A percentile compares a stretch with the other conserved stretches of the same genome.
These are phyloP conservation scores for Stagonosporopsis rhizophila DNA, from an alignment of 2,329 filamentous ascomycete species.

Conservation along the genomic window DNA sequence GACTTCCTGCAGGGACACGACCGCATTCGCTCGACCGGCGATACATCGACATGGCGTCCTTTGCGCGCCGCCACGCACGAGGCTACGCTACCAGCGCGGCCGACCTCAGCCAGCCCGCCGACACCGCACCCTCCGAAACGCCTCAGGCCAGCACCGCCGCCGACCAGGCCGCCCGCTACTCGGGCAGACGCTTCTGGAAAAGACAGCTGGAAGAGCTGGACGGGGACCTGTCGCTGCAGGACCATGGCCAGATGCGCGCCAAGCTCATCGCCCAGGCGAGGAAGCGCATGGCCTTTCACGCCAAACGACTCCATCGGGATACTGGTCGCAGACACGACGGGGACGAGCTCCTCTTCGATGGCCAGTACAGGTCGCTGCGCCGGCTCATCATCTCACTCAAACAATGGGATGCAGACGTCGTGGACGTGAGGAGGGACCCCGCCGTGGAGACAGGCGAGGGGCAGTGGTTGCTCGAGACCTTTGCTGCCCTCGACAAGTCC, in stretches of 20 bases:
- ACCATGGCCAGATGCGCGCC: slow-evolving; percentile 17
- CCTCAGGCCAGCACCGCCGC: background rate
- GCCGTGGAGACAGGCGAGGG: background rate
- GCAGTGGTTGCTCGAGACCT: slow-evolving; percentile 22
- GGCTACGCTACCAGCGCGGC: slow-evolving; percentile 14
- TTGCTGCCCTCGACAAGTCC: slow-evolving; percentile 38
- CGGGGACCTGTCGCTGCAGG: background rate
- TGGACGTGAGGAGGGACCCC: slow-evolving; percentile 17
- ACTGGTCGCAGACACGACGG: background rate
- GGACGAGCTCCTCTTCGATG: slow-evolving; percentile 20
- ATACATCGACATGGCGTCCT: slow-evolving; percentile 37
- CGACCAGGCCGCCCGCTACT: slow-evolving; percentile 4
- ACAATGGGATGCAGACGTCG: slow-evolving; percentile 14
- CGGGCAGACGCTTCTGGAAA: slow-evolving; percentile 3
- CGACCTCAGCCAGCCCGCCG: background rate
- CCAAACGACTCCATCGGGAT: slow-evolving; percentile 2
- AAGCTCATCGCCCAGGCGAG: slow-evolving; percentile 17
- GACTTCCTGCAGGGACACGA: background rate
- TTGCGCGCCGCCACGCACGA: slow-evolving; percentile 23
- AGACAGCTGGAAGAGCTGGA: background rate
- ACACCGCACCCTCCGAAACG: background rate
- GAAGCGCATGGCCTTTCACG: background rate
- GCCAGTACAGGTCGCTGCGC: slow-evolving; percentile 39
- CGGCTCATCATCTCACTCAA: slow-evolving; percentile 34
- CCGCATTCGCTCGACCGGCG: slow-evolving; percentile 18